phyloP scores from a whole-genome alignment of 352 stramenopile species.

The Phytophthora lateralis region DNA sequence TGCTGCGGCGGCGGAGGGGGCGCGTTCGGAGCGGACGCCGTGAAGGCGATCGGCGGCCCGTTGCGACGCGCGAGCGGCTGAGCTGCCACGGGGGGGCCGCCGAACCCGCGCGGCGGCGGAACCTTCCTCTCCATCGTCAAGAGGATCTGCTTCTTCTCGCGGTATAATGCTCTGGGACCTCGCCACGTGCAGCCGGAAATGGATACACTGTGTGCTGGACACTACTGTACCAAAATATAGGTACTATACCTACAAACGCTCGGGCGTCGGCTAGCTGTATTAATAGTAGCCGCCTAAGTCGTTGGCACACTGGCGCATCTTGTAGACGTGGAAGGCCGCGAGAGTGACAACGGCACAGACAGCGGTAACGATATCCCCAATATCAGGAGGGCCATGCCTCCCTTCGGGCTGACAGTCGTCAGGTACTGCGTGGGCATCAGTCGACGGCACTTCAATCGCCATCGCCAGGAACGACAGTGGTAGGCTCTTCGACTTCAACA shows the following conservation, averaged over 20 bases:
- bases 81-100: conserved; percentile 16
- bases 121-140: conserved; percentile 35
- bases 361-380: conserved; percentile 20
- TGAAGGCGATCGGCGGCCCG: conserved; percentile 1
- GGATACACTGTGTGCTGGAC: neutral
- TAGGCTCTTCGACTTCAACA: too few relatives aligned
- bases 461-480: too few relatives aligned
- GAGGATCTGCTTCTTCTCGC: neutral
- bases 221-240: neutral
- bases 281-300: too few relatives aligned
- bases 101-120: conserved; percentile 24
- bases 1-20: conserved; percentile 14
- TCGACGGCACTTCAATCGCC: too few relatives aligned
- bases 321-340: conserved; percentile 39
- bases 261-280: too few relatives aligned
- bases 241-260: neutral
- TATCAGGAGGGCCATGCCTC: too few relatives aligned
- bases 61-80: conserved; percentile 16
- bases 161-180: conserved; percentile 1
- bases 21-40: conserved; percentile 7
- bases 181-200: conserved; percentile 24
- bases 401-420: too few relatives aligned
- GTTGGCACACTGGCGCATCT: conserved; percentile 32
- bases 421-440: too few relatives aligned
- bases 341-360: conserved; percentile 40